Base-by-base conservation (phyloP, 2,329 filamentous ascomycete species). In the Cordyceps militaris region DNA sequence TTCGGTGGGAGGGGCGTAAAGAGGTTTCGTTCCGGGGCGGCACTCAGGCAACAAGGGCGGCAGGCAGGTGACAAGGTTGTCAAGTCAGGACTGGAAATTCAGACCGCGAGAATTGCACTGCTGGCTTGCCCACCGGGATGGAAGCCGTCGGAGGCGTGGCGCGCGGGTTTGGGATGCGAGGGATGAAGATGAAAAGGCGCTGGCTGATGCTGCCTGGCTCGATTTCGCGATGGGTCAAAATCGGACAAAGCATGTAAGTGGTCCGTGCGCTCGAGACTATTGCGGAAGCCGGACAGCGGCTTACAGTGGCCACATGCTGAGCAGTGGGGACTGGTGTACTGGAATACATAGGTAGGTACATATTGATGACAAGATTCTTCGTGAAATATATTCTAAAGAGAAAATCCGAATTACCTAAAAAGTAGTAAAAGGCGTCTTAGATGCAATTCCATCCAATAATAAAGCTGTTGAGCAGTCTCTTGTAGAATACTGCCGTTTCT, bases 101-200 rank as follows among this genome's bases (percentile, higher is more conserved):
- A 57, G 59, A 57, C 58, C 61, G 56, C 60, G 60, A 50, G 46
- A 51, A 46, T 53, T 59, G 61, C 59, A 57, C 62, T 57, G 38
- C 51, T 61, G 56, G 57, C 61, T 61, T 58, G 55, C 61, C 58
- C 42, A 43, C 56, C 57, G 43, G 49, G 28, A 51, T 36, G 42
- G 47, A 50, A 44, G 55, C 55, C 46, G 47, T 57, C 19, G 36
- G 40, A 55, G 49, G 51, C 55, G 55, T 58, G 49, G 51, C 55
- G 55, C 59, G 60, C 42, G 53, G 49, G 54, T 44, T n/a, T n/a
- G 47, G 51, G 36, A 43, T 53, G 28, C 36, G n/a, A 32, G 28
- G 58, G 49, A 30, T 48, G 46, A 57, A 49, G 49, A 40, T 38
- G 49, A 57, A 46, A 46, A 46, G 32, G 58, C 59, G 55, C 52